Base-by-base conservation (phyloP, 805 yeast species). In the Candida qinlingensis region DNA sequence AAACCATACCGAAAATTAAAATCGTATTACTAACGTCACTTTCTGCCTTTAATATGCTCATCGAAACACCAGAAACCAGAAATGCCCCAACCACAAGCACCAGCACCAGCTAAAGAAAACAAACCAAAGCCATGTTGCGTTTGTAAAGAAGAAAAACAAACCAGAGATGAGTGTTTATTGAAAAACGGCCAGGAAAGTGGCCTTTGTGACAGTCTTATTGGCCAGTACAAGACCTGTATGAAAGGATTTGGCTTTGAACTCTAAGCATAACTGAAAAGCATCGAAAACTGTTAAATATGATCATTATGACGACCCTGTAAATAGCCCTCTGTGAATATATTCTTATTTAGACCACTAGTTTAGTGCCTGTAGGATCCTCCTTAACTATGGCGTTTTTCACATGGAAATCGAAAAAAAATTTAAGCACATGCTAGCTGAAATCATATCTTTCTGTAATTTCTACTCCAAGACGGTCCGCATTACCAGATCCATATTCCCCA, bases 81-180 rank as follows among this genome's bases (percentile, higher is more conserved):
- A 13, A 41, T 41, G 38, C 34, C 38, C 10, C 36, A 37, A 47
- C 37, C 39, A 25, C n/a, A 26, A 5, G 50, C 46, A 50, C 42
- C 53, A 10, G 48, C 50, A 44, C 56, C 61, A 51, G 52, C 38
- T 35, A 49, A 53, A 44, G 48, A 48, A 46, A 44, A 36, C 53
- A 84, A 88, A 63, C 96, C 96, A 55, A 92, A 91, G 70, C 97
- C 99, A 50, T 92, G 99, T 69, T 92, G 98, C 63, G 98, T 92
- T 26, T 94, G 98, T 68, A 78, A 83, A 57, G 86, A 85, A 34
- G 89, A 89, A 62, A 89, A 89, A 69, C 76, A 84, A 52, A 65
- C 70, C 27, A 79, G 98, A 62, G 99, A 92, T 61, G 91, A 90
- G 61, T 94, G 98, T 65, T 71, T 92, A 48, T 75, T 92, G 54